A percentile compares a stretch with the other conserved stretches of the same genome.
These are phyloP conservation scores for Trametes maxima DNA, from an alignment of 768 basidiomycete species.

Conservation along the genomic window DNA sequence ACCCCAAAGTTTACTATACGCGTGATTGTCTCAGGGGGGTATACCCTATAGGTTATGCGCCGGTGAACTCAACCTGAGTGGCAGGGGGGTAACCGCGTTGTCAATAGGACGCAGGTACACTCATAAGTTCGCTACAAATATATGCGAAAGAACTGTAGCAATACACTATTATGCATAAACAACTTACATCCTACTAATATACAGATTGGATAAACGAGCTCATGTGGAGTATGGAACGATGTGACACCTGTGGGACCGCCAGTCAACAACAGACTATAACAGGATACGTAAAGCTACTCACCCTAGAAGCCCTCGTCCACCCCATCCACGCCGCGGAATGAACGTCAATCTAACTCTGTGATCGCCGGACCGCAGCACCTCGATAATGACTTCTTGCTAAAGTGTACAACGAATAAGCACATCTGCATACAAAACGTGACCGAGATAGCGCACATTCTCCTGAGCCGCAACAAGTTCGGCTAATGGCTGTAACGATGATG, in stretches of 20 bases:
- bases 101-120: too few species aligned
- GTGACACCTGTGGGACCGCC: constrained; percentile 19
- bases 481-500: constrained; percentile 64
- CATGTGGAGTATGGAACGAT: constrained; percentile 24
- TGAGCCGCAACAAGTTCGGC: constrained; percentile 72
- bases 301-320: constrained; percentile 86
- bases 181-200: constrained; percentile 10
- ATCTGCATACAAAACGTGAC: background rate
- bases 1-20: too few species aligned
- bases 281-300: constrained; percentile 36
- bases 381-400: constrained; percentile 61
- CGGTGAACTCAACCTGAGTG: too few species aligned
- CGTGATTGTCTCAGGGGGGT: too few species aligned
- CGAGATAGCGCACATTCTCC: constrained; percentile 65
- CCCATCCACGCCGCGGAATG: constrained; percentile 60
- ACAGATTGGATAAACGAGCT: background rate
- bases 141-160: constrained; percentile 29
- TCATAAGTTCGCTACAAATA: background rate
- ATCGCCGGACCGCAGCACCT: constrained; percentile 54
- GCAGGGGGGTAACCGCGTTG: too few species aligned
- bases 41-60: too few species aligned
- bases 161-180: constrained; percentile 63
- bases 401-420: background rate
- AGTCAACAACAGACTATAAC: background rate
- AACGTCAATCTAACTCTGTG: constrained; percentile 35